phyloP scores from a whole-genome alignment of 2,329 filamentous ascomycete species.

The Aspergillus latus region DNA sequence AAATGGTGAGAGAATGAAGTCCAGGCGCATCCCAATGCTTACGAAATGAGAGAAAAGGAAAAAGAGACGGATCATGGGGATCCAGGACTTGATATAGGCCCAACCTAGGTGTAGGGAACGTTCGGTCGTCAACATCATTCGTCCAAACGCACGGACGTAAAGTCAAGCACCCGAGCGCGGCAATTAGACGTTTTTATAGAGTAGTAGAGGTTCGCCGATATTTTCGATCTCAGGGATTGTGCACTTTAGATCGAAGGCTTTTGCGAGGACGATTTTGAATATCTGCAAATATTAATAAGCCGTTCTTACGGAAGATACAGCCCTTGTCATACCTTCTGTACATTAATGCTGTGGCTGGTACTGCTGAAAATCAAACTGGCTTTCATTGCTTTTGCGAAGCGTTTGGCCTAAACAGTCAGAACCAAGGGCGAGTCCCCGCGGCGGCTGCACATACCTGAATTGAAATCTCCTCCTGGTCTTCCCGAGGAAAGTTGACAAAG shows the following conservation, averaged over 20 bases:
- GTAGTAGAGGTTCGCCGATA: constrained; percentile 87
- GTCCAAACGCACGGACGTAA: constrained; percentile 35
- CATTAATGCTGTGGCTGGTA: constrained; percentile 98
- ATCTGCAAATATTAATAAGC: constrained; percentile 61
- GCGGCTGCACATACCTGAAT: constrained; percentile 66
- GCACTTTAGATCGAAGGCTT: constrained; percentile 97
- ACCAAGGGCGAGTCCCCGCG: neutral
- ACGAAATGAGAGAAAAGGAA: constrained; percentile 14
- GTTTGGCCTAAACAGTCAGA: constrained; percentile 66
- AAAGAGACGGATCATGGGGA: constrained; percentile 14
- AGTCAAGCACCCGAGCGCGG: constrained; percentile 22
- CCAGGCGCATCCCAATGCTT: constrained; percentile 27
- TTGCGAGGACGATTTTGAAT: constrained; percentile 98
- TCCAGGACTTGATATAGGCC: constrained; percentile 13
- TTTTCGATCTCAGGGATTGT: constrained; percentile 99
- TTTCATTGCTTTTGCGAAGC: constrained; percentile 98
- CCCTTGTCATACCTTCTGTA: constrained; percentile 74
- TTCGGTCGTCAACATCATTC: constrained; percentile 37
- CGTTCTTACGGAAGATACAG: no score
- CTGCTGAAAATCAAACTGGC: constrained; percentile 97
- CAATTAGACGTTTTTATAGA: constrained; percentile 66
- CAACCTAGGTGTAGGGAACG: constrained; percentile 17
- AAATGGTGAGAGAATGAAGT: constrained; percentile 18
- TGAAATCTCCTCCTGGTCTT: constrained; percentile 98
- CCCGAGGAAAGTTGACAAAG: constrained; percentile 96